Conservation (phyloP, 1,284 basidiomycete genomes). For the Leucoagaricus sp. region DNA sequence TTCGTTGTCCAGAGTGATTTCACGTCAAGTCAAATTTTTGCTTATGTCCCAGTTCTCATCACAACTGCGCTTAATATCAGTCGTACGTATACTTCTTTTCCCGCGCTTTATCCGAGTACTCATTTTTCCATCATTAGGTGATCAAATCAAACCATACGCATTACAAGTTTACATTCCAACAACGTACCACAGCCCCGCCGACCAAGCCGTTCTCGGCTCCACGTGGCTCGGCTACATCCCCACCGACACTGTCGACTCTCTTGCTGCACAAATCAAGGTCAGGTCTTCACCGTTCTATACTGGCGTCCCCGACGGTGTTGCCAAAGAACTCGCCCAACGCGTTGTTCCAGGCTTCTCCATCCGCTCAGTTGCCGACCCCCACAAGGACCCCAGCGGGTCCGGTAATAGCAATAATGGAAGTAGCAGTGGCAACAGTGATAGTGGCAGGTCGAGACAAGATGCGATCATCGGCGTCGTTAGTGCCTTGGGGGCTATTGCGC, state of each 20-base stretch:
- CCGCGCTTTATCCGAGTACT: constrained; percentile 7
- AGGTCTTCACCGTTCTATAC: constrained; percentile 64
- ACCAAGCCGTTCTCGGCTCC: constrained; percentile 53
- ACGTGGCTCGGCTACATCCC: constrained; percentile 66
- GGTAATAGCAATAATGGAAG: constrained; percentile 16
- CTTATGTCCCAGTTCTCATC: constrained; percentile 54
- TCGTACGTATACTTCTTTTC: constrained; percentile 43
- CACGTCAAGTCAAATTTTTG: constrained; percentile 65
- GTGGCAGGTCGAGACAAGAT: constrained; percentile 55
- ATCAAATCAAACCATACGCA: constrained; percentile 54
- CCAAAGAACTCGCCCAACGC: constrained; percentile 52
- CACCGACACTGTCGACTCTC: constrained; percentile 41
- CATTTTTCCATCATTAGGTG: constrained; percentile 22
- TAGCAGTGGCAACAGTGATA: constrained; percentile 24
- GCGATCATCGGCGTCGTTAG: constrained; percentile 82
- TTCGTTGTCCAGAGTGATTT: constrained; percentile 55
- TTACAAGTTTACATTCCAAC: constrained; percentile 61
- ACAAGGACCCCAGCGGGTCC: constrained; percentile 19
- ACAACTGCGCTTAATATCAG: constrained; percentile 46
- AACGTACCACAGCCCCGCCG: constrained; percentile 47
- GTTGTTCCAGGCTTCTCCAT: constrained; percentile 63
- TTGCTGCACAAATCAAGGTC: constrained; percentile 57
- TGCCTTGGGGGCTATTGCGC: constrained; percentile 69
- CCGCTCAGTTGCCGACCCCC: constrained; percentile 43
- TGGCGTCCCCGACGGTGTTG: constrained; percentile 36